Base-by-base conservation (phyloP, 139 green algal genomes). In the Haematococcus sp. region DNA sequence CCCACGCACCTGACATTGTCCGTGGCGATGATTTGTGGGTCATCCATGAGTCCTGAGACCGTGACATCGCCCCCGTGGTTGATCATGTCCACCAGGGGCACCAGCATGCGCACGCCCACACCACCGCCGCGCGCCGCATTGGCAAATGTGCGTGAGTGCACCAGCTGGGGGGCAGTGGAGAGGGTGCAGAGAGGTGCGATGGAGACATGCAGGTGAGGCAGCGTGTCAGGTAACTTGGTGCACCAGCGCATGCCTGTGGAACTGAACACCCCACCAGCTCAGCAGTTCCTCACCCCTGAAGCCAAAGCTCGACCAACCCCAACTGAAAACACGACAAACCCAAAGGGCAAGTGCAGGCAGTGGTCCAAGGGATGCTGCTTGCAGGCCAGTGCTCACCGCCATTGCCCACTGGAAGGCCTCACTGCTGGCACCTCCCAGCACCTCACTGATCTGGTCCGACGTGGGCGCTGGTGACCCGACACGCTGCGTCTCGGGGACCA, bases 71-170 rank as follows among this genome's bases (percentile, higher is more conserved):
- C 91, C 3, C 73, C 88, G 69, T 94, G 90, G 71, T 96, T 96
- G 27, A 94, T 68, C 85, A 96, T 92, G 76, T 96, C 89, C 0
- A 92, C 76, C 9, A 88, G 77, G 4, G 83, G 83, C 49, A 86
- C 77, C 76, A 94, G 76, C 84, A 93, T 91, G 70, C 86, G 82
- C 74, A 94, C 88, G 9, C 85, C 88, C 51, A 89, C 84, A 43
- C 87, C 89, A 4, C 83, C 86, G 1, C 60, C 75, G 16, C 77
- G 59, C 0, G 81, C 84, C 3, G 90, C 85, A 19, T 83, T 88
- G 33, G 83, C 88, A 82, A 96, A 96, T 0, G 88, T 94, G 16
- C 91, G 85, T 0, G 79, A 90, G 69, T 93, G 89, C 15, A 94
- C 88, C 31, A 92, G 68, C 88, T 91, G 77, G n/a, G n/a, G n/a